Evolutionary conservation across 257 asterid species (phyloP).

Genomic region (Solanum piurae): DNA sequence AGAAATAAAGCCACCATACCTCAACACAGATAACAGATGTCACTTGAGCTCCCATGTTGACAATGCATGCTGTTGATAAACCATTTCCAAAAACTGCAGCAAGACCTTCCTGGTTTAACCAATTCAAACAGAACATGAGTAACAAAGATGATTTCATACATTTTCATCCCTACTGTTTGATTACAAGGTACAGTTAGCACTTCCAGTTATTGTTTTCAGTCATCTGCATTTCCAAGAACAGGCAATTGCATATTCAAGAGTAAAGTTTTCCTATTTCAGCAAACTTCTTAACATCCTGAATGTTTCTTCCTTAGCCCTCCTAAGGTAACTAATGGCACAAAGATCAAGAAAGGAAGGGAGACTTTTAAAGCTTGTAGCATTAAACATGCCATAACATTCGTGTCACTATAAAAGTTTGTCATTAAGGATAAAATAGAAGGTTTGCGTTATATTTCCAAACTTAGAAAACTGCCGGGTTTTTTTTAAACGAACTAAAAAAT

Average conservation of each 20-base stretch:
- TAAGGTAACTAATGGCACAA: not conserved
- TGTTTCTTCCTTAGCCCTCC: not conserved
- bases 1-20: slow-evolving; percentile 28
- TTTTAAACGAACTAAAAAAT: not conserved
- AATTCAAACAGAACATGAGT: not conserved
- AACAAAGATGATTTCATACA: not conserved
- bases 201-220: not conserved
- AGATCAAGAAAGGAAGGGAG: not conserved
- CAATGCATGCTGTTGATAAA: slow-evolving; percentile 83
- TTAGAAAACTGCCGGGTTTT: not conserved
- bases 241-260: not conserved
- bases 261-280: not conserved
- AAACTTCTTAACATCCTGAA: not conserved
- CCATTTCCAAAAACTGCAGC: slow-evolving; percentile 99
- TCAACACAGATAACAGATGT: slow-evolving; percentile 84
- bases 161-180: not conserved
- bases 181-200: not conserved
- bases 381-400: not conserved
- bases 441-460: not conserved
- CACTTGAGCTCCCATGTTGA: slow-evolving; percentile 95
- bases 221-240: not conserved
- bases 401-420: not conserved
- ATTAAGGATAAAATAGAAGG: not conserved
- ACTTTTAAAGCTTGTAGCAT: not conserved
- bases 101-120: slow-evolving; percentile 74